Evolutionary conservation across 2,329 filamentous ascomycete species (phyloP).

Genomic region (Atkinsonella hypoxylon): DNA sequence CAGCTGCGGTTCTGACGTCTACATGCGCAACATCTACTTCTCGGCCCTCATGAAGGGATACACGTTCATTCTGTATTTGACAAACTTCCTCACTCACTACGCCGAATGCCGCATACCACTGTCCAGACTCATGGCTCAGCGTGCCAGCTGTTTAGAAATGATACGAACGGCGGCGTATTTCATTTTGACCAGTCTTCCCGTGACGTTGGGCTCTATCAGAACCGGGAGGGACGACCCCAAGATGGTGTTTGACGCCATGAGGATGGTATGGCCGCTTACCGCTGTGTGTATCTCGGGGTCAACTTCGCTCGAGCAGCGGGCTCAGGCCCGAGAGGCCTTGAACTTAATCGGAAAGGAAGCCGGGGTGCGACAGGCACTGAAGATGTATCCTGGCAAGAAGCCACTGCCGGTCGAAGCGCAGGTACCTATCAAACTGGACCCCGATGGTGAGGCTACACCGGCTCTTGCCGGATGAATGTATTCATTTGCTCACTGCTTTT

Average conservation of each 20-base stretch:
- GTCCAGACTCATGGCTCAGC: conserved; percentile 16
- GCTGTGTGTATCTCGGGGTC: conserved; percentile 18
- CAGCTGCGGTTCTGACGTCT: conserved; percentile 13
- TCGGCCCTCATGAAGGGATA: conserved; percentile 24
- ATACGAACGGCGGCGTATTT: conserved; percentile 17
- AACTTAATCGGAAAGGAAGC: conserved; percentile 23
- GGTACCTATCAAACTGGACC: conserved; percentile 10
- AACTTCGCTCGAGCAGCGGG: conserved; percentile 17
- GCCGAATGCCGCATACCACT: conserved; percentile 12
- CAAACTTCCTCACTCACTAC: conserved; percentile 25
- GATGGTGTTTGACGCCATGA: conserved; percentile 26
- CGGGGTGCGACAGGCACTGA: conserved; percentile 26
- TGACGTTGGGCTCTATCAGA: conserved; percentile 14
- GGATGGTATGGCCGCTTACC: conserved; percentile 26
- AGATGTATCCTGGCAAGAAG: conserved; percentile 9
- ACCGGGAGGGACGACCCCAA: conserved; percentile 17
- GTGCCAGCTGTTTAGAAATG: conserved; percentile 15
- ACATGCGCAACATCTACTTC: conserved; percentile 22
- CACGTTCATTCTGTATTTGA: conserved; percentile 19
- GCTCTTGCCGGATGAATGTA: too few relatives aligned
- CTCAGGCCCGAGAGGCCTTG: conserved; percentile 16
- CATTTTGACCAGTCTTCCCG: conserved; percentile 17
- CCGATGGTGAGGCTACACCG: not conserved
- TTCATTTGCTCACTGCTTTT: too few relatives aligned
- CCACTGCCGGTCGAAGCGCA: conserved; percentile 17